Evolutionary conservation across 2,329 filamentous ascomycete genomes (phyloP), one percentile per base, ranked within the genome.

Genomic region (Stagonosporopsis rhizophila): DNA sequence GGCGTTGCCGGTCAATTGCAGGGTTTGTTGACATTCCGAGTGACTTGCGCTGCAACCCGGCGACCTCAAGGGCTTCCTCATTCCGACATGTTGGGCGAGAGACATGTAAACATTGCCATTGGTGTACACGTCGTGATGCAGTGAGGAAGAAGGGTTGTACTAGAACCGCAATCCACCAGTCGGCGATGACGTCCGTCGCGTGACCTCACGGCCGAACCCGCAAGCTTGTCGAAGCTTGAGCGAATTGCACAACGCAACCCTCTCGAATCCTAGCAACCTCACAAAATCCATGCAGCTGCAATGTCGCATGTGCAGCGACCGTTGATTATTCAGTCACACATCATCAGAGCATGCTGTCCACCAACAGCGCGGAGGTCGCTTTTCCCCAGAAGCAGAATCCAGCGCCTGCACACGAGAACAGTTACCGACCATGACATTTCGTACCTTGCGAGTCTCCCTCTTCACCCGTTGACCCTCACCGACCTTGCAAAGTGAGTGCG

Each of bases 401-500:
- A 61, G 23, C 62, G 45, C 23, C 50, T 77, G n/a, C 71, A 73
- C 55, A 82, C 78, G 2, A 71, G 68, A 40, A 77, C 74, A 3
- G 81, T 82, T 34, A 82, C 80, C 4, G 89, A 94, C 72, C 87
- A 89, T 61, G 90, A 95, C 72, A 90, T 98, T 62, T 85, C 88
- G 41, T 85, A 85, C 38, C 85, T 98, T 42, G 91, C 93, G 28
- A 87, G 87, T 54, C 87, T 89, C 70, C 87, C 89, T 32, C 85
- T 96, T 48, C 90, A 96, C 71, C 86, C 89, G 11, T 80, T 98
- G 70, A 95, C 91, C 23, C 85, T 99, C 30, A 88, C 89, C 55
- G 95, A 98, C 72, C 83, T 99, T 6, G 90, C 97, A 67, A 94
- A 89, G 90, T 96, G 82, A 66, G 81, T 50, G 50, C 44, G 39